Conservation (phyloP, 2,329 filamentous ascomycete genomes). For the Claviceps citrina region DNA sequence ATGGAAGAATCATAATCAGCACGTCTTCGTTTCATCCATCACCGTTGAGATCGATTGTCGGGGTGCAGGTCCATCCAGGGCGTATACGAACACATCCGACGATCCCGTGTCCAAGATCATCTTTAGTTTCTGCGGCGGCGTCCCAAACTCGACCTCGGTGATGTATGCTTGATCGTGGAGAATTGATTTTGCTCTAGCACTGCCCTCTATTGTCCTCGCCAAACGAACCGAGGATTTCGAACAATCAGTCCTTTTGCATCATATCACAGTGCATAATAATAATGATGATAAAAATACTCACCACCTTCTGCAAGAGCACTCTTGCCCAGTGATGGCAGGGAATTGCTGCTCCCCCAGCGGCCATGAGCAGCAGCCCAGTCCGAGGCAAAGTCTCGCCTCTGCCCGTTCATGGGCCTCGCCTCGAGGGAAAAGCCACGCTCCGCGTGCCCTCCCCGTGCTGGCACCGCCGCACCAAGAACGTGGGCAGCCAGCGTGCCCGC, state of each 20-base stretch:
- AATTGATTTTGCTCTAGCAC: constrained; percentile 21
- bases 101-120: constrained; percentile 40
- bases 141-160: constrained; percentile 30
- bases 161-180: constrained; percentile 28
- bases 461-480: background rate
- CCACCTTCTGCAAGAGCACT: constrained; percentile 18
- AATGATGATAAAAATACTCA: constrained; percentile 5
- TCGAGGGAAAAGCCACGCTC: constrained; percentile 15
- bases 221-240: background rate
- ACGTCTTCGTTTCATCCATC: background rate
- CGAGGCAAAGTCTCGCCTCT: constrained; percentile 17
- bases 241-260: background rate
- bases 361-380: constrained; percentile 19
- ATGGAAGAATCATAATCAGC: constrained; percentile 1
- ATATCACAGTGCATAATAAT: too few relatives aligned
- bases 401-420: constrained; percentile 10
- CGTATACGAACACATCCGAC: constrained; percentile 43
- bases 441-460: background rate
- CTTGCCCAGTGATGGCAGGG: constrained; percentile 8
- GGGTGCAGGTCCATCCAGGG: background rate
- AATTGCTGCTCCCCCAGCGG: constrained; percentile 19
- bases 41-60: too few relatives aligned
- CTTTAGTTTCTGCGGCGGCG: constrained; percentile 30
- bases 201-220: background rate
- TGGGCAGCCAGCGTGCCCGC: background rate